Evolutionary conservation across 495 filamentous ascomycete genomes (phyloP), one percentile per base, ranked within the genome.

Genomic region (Daldinia bambusicola): DNA sequence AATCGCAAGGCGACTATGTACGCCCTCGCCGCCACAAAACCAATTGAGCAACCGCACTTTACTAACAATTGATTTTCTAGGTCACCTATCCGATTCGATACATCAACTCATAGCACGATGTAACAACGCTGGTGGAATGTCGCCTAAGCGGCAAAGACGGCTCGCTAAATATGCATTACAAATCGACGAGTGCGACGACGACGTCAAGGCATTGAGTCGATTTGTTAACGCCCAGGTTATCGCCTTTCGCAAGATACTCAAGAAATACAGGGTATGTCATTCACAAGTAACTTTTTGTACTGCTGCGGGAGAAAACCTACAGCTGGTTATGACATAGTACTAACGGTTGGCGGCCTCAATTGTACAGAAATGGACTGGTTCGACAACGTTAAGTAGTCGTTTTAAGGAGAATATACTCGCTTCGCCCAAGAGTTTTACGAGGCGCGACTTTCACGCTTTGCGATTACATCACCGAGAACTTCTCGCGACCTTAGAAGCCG

Each of bases 161-260:
- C 78, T 84, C 64, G 76, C 84, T 52, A 89, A 82, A 80, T 89
- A 83, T 72, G 83, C 80, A 40, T 43, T 78, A 7, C 75, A 79
- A 6, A 60, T 81, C 8, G 72, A 81, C 43, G 75, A 86, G 70
- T 89, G 86, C 63, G 87, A 87, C 37, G 84, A 90, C 57, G 90
- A 92, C 56, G 86, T 90, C 36, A 81, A 83, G 58, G 82, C 81
- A 2, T 77, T 93, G 12, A 81, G 84, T 32, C 85, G 89, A 55
- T 93, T 91, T 62, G 84, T 87, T 22, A 78, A 81, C 55, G 87
- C 88, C 16, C 91, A 93, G 75, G 79, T 86, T 10, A 83, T 86
- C 20, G 91, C 87, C 2, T 91, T 93, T 71, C 83, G 82, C 66
- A 93, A 93, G 78, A 86, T 93, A 5, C 80, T 92, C 61, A 93